phyloP scores from a whole-genome alignment of 2,329 filamentous ascomycete species.

The Uncinocarpus reesii region DNA sequence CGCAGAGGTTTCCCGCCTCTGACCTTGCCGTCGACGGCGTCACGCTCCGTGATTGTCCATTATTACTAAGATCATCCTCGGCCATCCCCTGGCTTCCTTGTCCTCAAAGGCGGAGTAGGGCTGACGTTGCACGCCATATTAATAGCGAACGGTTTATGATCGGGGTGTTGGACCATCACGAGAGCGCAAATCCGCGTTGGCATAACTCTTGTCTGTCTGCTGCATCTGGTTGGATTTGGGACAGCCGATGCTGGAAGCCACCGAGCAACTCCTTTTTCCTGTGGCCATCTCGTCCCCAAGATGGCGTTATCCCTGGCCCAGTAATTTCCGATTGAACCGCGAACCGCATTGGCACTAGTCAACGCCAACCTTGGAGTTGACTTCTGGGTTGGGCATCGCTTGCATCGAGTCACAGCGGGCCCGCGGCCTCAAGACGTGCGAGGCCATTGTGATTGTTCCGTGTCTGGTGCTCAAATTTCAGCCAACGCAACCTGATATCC shows the following conservation, averaged over 20 bases:
- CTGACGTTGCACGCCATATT: conserved; percentile 10
- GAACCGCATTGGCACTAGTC: not conserved
- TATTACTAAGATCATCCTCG: not conserved
- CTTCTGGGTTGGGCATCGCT: no score
- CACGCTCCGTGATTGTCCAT: not conserved
- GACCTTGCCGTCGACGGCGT: not conserved
- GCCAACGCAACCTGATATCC: no score
- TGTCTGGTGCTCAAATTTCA: no score
- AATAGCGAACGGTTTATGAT: not conserved
- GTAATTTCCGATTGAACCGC: conserved; percentile 9
- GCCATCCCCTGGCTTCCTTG: not conserved
- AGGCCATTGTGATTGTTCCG: no score
- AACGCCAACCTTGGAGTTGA: no score
- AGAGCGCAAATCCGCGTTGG: not conserved
- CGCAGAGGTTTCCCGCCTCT: not conserved
- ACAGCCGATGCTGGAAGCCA: not conserved
- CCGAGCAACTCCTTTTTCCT: not conserved
- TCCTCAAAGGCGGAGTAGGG: conserved; percentile 4
- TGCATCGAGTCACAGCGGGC: no score
- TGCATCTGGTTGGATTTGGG: no score
- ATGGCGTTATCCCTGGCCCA: conserved; percentile 2
- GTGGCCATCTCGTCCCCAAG: not conserved
- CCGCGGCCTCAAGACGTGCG: no score
- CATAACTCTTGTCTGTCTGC: not conserved
- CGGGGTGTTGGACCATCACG: not conserved